Evolutionary conservation across 2,329 filamentous ascomycete species (phyloP).

Genomic region (Colletotrichum sp.): DNA sequence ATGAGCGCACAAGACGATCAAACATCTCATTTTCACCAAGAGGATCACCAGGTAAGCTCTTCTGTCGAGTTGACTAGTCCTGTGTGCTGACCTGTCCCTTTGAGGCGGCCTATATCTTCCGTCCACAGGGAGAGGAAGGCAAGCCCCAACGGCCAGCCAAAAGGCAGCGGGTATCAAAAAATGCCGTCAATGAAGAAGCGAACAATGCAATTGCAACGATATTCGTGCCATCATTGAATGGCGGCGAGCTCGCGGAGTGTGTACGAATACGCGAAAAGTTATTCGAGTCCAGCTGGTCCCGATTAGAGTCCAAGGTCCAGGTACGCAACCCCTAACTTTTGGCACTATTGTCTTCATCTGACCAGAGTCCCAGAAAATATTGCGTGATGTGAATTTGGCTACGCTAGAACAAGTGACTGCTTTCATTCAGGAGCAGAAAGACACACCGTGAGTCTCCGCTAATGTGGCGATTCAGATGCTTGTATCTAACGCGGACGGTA

Average conservation of each 20-base stretch:
- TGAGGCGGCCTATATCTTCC: conserved; percentile 69
- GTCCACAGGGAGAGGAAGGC: conserved; percentile 47
- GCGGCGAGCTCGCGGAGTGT: conserved; percentile 54
- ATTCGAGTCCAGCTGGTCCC: conserved; percentile 69
- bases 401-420: conserved; percentile 63
- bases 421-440: conserved; percentile 53
- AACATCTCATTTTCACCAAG: conserved; percentile 27
- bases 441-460: conserved; percentile 25
- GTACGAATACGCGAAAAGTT: conserved; percentile 60
- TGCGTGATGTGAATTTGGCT: conserved; percentile 65
- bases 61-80: neutral
- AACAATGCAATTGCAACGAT: conserved; percentile 22
- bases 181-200: conserved; percentile 24
- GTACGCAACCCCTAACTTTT: conserved; percentile 38
- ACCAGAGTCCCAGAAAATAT: conserved; percentile 47
- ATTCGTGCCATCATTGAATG: conserved; percentile 61
- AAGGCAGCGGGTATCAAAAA: conserved; percentile 58
- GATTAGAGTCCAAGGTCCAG: conserved; percentile 68
- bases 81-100: neutral
- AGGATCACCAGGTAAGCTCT: conserved; percentile 48
- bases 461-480: neutral
- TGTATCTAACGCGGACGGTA: conserved; percentile 25
- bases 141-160: conserved; percentile 54
- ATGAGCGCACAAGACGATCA: neutral
- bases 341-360: neutral